Evolutionary conservation across 2,329 filamentous ascomycete genomes (phyloP).

Genomic region (Dactylellina leptospora): DNA sequence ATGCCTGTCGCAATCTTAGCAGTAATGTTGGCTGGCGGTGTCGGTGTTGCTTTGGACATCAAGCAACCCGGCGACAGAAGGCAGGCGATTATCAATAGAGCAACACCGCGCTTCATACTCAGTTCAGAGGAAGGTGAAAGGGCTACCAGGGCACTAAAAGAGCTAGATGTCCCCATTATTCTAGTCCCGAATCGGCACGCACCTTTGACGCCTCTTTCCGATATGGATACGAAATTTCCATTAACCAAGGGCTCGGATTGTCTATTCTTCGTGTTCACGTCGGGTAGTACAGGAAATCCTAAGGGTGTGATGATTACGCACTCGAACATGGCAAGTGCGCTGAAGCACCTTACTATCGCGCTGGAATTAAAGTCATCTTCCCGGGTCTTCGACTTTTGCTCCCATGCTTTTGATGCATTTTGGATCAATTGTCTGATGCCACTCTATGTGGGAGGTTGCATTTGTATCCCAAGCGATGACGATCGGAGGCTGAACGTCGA

Average conservation of each 20-base stretch:
- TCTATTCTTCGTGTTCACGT: conserved; percentile 58
- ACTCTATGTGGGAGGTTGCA: conserved; percentile 62
- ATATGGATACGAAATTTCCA: conserved; percentile 4
- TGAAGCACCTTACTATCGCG: too few relatives aligned
- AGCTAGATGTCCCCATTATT: conserved; percentile 7
- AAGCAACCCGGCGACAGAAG: conserved; percentile 64
- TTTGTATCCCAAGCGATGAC: conserved; percentile 64
- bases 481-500: conserved; percentile 64
- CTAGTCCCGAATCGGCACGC: background rate
- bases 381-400: conserved; percentile 57
- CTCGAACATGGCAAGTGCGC: conserved; percentile 59
- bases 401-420: conserved; percentile 63
- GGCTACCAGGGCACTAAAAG: conserved; percentile 11
- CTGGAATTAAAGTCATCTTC: conserved; percentile 56
- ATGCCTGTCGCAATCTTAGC: conserved; percentile 63
- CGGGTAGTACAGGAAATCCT: conserved; percentile 59
- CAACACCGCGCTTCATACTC: background rate
- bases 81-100: conserved; percentile 51
- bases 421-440: conserved; percentile 62
- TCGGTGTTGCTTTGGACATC: conserved; percentile 64
- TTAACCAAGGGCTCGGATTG: conserved; percentile 1
- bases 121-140: conserved; percentile 7
- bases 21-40: conserved; percentile 65
- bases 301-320: conserved; percentile 61
- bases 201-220: conserved; percentile 1